These are phyloP conservation scores for Tuber calosporum DNA, from an alignment of 495 filamentous ascomycete genomes.

Conservation along the genomic window DNA sequence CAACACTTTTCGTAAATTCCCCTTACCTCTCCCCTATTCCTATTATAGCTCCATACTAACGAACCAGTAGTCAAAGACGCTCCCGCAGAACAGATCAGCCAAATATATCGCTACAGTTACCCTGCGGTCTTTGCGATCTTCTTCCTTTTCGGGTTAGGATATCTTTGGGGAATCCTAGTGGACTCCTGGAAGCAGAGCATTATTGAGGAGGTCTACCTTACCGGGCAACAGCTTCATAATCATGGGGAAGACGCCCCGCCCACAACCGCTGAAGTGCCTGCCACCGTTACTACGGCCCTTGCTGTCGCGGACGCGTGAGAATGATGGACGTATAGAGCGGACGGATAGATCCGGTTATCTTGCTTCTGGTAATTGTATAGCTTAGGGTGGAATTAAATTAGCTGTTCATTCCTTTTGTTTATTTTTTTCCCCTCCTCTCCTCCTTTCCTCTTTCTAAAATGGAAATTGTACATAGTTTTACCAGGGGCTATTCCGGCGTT, in stretches of 20 bases:
- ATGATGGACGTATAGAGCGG: not conserved
- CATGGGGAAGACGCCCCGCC: conserved; percentile 53
- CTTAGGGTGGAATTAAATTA: not conserved
- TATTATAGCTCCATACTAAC: conserved; percentile 13
- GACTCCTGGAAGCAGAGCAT: conserved; percentile 75
- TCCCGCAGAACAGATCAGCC: conserved; percentile 36
- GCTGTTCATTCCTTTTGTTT: not conserved
- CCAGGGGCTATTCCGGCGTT: not conserved
- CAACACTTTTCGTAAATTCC: conserved; percentile 42
- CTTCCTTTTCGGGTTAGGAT: conserved; percentile 45
- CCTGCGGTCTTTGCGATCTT: conserved; percentile 52
- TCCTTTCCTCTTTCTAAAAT: not conserved
- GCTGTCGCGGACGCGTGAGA: not conserved
- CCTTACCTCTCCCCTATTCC: conserved; percentile 28
- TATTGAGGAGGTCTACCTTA: conserved; percentile 88
- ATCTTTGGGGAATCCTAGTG: conserved; percentile 50
- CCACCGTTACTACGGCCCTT: not conserved
- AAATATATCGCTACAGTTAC: conserved; percentile 63
- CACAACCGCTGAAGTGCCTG: not conserved
- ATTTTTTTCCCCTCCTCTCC: not conserved
- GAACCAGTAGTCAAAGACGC: conserved; percentile 36
- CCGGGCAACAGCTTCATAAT: conserved; percentile 89
- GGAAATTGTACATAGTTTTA: not conserved
- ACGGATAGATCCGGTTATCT: not conserved
- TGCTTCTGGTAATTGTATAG: not conserved